Conservation (phyloP, 257 asterid species). For the Anisodus tanguticus region DNA sequence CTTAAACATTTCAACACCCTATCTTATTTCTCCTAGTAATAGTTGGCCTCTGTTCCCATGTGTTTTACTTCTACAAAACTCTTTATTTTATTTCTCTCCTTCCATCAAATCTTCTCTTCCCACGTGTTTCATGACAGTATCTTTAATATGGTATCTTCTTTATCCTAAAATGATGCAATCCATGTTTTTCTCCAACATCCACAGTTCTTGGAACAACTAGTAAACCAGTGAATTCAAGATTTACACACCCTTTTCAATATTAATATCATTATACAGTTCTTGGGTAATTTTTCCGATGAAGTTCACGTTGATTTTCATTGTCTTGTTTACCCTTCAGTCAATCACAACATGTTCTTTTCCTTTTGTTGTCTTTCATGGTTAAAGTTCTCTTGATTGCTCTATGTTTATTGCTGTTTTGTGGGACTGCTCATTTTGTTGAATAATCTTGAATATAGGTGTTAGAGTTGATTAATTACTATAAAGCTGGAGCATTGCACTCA, state of each 20-base stretch:
- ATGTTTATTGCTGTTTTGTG: neutral
- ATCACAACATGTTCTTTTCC: constrained; percentile 57
- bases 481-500: neutral
- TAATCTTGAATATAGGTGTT: neutral
- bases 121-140: neutral
- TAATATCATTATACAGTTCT: neutral
- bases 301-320: constrained; percentile 25
- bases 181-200: neutral
- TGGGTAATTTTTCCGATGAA: neutral
- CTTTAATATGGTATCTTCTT: neutral
- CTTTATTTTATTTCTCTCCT: neutral
- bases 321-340: constrained; percentile 44
- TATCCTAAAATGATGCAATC: neutral
- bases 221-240: constrained; percentile 1
- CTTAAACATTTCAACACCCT: too few relatives aligned
- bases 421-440: neutral
- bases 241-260: neutral
- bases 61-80: neutral
- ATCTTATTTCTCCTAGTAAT: neutral
- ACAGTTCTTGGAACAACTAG: neutral
- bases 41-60: neutral
- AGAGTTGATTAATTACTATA: too few relatives aligned
- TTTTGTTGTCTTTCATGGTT: constrained; percentile 90
- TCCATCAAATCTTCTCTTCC: neutral
- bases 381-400: constrained; percentile 23